These are phyloP conservation scores for Penicillium sp. DNA, from an alignment of 2,329 filamentous ascomycete species.

Conservation along the genomic window DNA sequence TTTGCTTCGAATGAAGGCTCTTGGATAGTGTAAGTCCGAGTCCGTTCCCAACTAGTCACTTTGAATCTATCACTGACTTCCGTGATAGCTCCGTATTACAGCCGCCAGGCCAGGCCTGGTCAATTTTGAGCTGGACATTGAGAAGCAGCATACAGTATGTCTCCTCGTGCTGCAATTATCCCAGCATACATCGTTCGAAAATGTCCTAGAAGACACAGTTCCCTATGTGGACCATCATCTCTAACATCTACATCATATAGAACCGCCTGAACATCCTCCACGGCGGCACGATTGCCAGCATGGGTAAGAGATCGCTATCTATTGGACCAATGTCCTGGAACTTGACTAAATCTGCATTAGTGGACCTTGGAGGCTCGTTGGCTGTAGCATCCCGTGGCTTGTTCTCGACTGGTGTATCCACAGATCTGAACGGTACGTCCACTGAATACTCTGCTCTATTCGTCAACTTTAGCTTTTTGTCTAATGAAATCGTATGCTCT, in stretches of 20 bases:
- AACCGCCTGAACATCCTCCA: conserved; percentile 66
- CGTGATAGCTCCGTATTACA: conserved; percentile 58
- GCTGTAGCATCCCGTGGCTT: conserved; percentile 65
- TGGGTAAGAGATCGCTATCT: conserved; percentile 42
- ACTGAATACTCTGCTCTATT: not conserved
- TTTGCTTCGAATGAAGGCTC: conserved; percentile 20
- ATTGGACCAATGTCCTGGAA: not conserved
- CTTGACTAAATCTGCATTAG: conserved; percentile 32
- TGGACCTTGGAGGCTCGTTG: conserved; percentile 65
- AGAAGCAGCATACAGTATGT: conserved; percentile 63
- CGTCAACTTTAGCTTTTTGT: not conserved
- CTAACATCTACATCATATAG: conserved; percentile 35
- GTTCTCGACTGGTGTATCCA: conserved; percentile 66
- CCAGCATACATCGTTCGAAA: too few species aligned
- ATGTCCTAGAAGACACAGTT: not conserved
- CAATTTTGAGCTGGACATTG: conserved; percentile 63
- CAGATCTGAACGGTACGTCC: conserved; percentile 58
- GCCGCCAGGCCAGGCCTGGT: conserved; percentile 61
- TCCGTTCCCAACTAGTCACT: not conserved
- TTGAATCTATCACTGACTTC: conserved; percentile 4
- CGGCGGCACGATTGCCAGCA: conserved; percentile 65
- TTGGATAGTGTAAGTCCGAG: conserved; percentile 42
- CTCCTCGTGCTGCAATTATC: too few species aligned
- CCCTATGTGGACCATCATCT: not conserved
- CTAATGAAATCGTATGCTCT: conserved; percentile 1